A percentile compares a stretch with the other conserved stretches of the same genome.
Evolutionary conservation across 140 eudicot species (phyloP).

Genomic region (Senecio squalidus): DNA sequence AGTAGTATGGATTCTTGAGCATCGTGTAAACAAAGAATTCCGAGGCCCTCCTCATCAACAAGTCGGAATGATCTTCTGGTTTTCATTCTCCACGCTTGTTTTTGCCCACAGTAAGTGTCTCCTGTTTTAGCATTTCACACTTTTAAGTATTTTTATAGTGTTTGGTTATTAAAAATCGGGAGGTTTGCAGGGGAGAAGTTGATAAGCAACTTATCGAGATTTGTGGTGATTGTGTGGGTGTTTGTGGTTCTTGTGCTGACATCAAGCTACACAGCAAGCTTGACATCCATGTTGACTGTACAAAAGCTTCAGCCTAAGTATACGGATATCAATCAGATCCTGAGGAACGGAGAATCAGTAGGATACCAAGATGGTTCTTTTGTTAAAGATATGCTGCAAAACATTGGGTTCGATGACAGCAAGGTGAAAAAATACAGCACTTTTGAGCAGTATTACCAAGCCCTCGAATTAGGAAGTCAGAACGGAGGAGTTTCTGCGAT

Average conservation of each 20-base stretch:
- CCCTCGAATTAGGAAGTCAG: constrained; percentile 40
- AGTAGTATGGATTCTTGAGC: constrained; percentile 51
- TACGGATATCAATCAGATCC: constrained; percentile 29
- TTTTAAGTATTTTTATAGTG: not conserved
- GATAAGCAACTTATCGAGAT: constrained; percentile 34
- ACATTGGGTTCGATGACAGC: constrained; percentile 22
- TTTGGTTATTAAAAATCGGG: not conserved
- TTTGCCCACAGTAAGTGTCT: constrained; percentile 61
- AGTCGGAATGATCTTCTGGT: constrained; percentile 53
- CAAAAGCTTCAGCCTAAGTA: constrained; percentile 42
- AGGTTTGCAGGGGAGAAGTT: constrained; percentile 30
- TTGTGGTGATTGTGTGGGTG: constrained; percentile 63
- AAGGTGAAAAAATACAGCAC: constrained; percentile 23
- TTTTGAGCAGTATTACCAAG: constrained; percentile 29
- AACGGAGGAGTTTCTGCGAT: constrained; percentile 61
- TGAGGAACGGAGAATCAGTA: constrained; percentile 32
- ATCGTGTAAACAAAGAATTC: constrained; percentile 41
- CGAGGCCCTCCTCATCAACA: constrained; percentile 41
- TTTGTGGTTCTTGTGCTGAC: constrained; percentile 54
- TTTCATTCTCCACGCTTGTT: constrained; percentile 52
- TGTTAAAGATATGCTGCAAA: constrained; percentile 20
- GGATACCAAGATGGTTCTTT: constrained; percentile 57
- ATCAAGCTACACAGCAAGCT: constrained; percentile 55
- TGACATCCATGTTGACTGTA: constrained; percentile 57
- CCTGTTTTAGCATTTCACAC: too few species aligned